Percentiles rank a stretch among this genome's conserved stretches.
Evolutionary conservation across 1,139 yeast species (phyloP).

Genomic region (Kurtzmaniella quercitrusa): DNA sequence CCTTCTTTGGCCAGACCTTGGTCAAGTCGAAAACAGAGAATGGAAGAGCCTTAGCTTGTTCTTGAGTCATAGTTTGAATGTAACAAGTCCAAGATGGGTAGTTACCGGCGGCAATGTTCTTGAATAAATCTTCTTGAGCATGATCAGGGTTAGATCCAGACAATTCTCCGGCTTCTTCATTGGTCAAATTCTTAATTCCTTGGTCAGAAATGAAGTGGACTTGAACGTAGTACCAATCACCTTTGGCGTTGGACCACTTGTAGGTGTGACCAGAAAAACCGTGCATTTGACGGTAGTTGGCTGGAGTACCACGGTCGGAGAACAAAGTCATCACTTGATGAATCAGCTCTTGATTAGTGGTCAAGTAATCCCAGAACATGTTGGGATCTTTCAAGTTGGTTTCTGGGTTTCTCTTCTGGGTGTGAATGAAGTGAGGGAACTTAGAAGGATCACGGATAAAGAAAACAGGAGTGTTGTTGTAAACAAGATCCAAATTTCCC

Average conservation of each 20-base stretch:
- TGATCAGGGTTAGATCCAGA: constrained; percentile 64
- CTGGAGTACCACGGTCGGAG: constrained; percentile 69
- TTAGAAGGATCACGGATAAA: constrained; percentile 83
- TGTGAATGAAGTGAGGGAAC: constrained; percentile 86
- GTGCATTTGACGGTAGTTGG: constrained; percentile 60
- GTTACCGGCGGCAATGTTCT: constrained; percentile 57
- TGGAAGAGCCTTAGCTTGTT: constrained; percentile 55
- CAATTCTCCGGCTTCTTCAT: constrained; percentile 54
- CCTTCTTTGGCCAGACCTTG: constrained; percentile 77
- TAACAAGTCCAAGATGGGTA: constrained; percentile 62
- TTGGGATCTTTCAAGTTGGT: constrained; percentile 76
- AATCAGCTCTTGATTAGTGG: constrained; percentile 56
- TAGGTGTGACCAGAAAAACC: constrained; percentile 74
- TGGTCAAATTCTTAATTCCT: constrained; percentile 52
- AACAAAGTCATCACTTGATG: constrained; percentile 63
- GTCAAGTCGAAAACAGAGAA: constrained; percentile 70
- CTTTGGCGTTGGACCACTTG: constrained; percentile 63
- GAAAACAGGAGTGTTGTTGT: constrained; percentile 86
- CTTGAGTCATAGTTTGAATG: constrained; percentile 65
- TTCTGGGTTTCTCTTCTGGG: constrained; percentile 77
- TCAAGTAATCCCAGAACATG: constrained; percentile 69
- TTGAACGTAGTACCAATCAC: constrained; percentile 65
- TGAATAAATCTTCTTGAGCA: constrained; percentile 61
- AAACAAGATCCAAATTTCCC: constrained; percentile 85
- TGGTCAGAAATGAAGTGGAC: constrained; percentile 59